These are phyloP conservation scores for Flueggea neowawraea DNA, from an alignment of 441 rosid genomes.

Conservation along the genomic window DNA sequence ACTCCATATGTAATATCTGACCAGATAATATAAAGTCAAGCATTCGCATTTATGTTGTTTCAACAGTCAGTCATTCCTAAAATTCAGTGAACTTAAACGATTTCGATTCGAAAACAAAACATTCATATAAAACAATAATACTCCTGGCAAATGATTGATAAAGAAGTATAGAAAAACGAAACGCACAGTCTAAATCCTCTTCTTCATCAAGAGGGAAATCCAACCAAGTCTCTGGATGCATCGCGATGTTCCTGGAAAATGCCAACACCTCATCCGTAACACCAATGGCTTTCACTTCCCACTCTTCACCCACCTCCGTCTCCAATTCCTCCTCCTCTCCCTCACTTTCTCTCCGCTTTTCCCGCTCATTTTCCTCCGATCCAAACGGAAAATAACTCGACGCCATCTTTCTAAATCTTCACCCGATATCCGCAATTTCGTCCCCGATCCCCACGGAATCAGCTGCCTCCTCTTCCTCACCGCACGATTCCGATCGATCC, in stretches of 20 bases:
- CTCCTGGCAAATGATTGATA: no score
- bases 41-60: no score
- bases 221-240: conserved; percentile 96
- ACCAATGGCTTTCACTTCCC: conserved; percentile 51
- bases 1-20: no score
- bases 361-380: conserved; percentile 24
- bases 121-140: no score
- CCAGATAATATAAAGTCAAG: no score
- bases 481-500: conserved; percentile 24
- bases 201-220: conserved; percentile 80
- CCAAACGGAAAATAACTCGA: conserved; percentile 70
- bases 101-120: no score
- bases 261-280: conserved; percentile 74
- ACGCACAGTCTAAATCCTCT: conserved; percentile 71
- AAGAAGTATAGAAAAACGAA: neutral
- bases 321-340: conserved; percentile 38
- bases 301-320: conserved; percentile 32
- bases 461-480: conserved; percentile 11
- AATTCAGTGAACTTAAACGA: no score
- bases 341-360: conserved; percentile 31
- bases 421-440: conserved; percentile 80
- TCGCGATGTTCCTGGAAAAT: conserved; percentile 70
- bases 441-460: conserved; percentile 52
- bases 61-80: no score
- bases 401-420: conserved; percentile 76